Evolutionary conservation across 2,329 filamentous ascomycete genomes (phyloP), one percentile per base, ranked within the genome.

Genomic region (Pleurostoma richardsiae): DNA sequence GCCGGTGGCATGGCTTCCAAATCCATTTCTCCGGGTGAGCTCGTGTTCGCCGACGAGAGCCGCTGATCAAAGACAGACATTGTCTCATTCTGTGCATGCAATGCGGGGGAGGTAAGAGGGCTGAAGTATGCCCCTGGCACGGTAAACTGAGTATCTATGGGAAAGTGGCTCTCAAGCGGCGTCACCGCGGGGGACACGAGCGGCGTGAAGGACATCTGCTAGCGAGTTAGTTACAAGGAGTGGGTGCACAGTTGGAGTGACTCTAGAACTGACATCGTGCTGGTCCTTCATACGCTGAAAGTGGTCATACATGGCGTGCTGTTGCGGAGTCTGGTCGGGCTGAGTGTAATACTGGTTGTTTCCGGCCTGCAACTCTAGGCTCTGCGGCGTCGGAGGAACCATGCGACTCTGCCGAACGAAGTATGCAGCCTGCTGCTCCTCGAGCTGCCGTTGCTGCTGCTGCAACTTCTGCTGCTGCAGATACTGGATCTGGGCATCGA

Each of bases 121-220:
- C 88, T 94, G 62, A 94, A 91, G 67, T 90, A 92, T 31, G 86
- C 79, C 33, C 79, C 80, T 0, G 85, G 83, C 4, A 88, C 74
- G 5, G 79, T 76, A 56, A 82, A 88, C 42, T 71, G 69, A 30
- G 66, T 67, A 28, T 82, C 78, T 49, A 80, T 69, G 41, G 77
- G 73, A 60, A 88, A 90, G 53, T 85, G 82, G 39, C 80, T 74
- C 58, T 91, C 88, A 43, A 90, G 74, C 27, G 88, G 88, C 2
- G 88, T 91, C 40, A 92, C 87, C 4, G 87, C 88, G n/a, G 88
- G 88, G 19, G 88, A 91, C 8, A 88, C 87, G 30, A 92, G 75
- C 1, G 88, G 88, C 3, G 88, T 92, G 60, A 91, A 91, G 7
- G 83, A 74, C 78, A 88, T 82, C 81, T 86, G 58, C 29, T 54